Base-by-base conservation (phyloP, 1,139 yeast species). In the Saccharomyces pastorianus region DNA sequence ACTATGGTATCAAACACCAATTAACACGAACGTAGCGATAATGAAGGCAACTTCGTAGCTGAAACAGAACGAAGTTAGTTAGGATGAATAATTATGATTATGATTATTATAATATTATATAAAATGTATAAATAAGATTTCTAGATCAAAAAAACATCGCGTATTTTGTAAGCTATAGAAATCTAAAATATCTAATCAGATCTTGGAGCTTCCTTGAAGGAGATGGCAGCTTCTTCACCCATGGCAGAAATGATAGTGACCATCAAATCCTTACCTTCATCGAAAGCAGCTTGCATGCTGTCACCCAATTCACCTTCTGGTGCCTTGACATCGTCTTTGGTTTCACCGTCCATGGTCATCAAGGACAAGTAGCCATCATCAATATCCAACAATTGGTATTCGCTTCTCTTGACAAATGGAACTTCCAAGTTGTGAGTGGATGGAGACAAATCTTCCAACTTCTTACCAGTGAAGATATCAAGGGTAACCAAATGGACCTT, bases 341-440 rank as follows among this genome's bases (percentile, higher is more conserved):
- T 88, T 76, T 88, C 91, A 82, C 98, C 98, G 67, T 93, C 99
- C 69, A 76, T 72, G 83, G 91, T 88, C 98, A 93, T 91, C 78
- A 93, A 85, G 74, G 89, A 88, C 75, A 95, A 87, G 95, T 78
- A 93, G 65, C 96, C 99, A 72, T 93, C 99, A 73, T 93, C 99
- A 72, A 93, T 90, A 82, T 95, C 95, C 78, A 93, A 85, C 78
- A 93, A 88, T 82, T 88, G 96, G 85, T 63, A 93, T 83, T 93
- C 99, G 69, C 84, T 82, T 85, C 99, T 95, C 73, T 76, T 72
- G 72, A 93, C 99, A 76, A 89, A 85, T 80, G 99, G 99, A 75
- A 93, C 98, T 80, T 93, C 98, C 98, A 93, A 91, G 82, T 93
- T 93, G 85, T 93, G 99, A 82, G 99, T 93, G 64, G 99, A 93